phyloP scores from a whole-genome alignment of 2,329 filamentous ascomycete species.

The Pezicula rhizophila region DNA sequence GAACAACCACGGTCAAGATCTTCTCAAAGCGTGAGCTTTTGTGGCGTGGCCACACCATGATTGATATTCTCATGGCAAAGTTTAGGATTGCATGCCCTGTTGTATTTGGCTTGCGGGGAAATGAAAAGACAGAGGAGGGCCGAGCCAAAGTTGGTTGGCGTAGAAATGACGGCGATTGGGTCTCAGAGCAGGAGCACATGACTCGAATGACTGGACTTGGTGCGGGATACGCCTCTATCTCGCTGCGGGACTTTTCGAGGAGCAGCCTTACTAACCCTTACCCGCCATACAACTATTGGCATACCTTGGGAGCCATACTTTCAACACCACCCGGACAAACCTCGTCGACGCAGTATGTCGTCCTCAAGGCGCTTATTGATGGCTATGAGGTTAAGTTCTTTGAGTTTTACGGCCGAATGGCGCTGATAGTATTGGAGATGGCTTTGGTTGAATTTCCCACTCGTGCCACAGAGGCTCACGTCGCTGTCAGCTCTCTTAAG shows the following conservation, averaged over 20 bases:
- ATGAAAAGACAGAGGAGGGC: conserved; percentile 65
- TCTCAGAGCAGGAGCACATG: conserved; percentile 66
- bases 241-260: conserved; percentile 74
- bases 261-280: conserved; percentile 64
- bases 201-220: conserved; percentile 80
- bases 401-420: conserved; percentile 73
- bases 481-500: conserved; percentile 44
- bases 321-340: conserved; percentile 64
- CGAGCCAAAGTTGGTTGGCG: conserved; percentile 69
- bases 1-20: conserved; percentile 68
- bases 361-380: conserved; percentile 66
- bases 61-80: conserved; percentile 84
- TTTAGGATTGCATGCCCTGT: conserved; percentile 75
- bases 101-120: conserved; percentile 76
- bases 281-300: conserved; percentile 79
- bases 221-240: conserved; percentile 76
- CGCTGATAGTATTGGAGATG: conserved; percentile 60
- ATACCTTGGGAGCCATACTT: conserved; percentile 65
- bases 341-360: conserved; percentile 67
- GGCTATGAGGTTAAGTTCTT: conserved; percentile 72
- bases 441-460: conserved; percentile 71
- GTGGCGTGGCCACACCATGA: conserved; percentile 61
- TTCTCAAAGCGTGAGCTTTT: conserved; percentile 65
- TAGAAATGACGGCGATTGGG: conserved; percentile 44
- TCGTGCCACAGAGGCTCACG: conserved; percentile 38